Conservation (phyloP, 2,329 filamentous ascomycete species). For the Aureobasidium sp. region DNA sequence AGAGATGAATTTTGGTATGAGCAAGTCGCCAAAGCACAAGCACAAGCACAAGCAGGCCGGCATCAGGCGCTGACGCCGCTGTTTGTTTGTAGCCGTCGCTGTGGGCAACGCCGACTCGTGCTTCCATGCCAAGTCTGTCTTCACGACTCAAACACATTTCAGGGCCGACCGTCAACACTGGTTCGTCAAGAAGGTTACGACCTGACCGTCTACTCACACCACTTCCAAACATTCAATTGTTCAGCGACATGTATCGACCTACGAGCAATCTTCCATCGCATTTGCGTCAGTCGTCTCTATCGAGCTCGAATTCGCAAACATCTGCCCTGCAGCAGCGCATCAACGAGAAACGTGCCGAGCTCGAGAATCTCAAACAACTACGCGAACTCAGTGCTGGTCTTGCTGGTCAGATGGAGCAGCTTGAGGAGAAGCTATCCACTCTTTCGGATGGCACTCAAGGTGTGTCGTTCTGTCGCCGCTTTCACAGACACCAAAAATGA, state of each 20-base stretch:
- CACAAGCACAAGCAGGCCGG: not conserved
- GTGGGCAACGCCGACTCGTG: not conserved
- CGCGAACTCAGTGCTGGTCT: slow-evolving; percentile 72
- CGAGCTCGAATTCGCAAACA: slow-evolving; percentile 52
- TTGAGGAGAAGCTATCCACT: slow-evolving; percentile 71
- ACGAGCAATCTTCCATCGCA: slow-evolving; percentile 51
- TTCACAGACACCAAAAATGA: not conserved
- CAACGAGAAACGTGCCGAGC: slow-evolving; percentile 76
- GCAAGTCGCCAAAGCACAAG: not conserved
- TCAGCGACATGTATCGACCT: slow-evolving; percentile 36
- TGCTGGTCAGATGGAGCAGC: slow-evolving; percentile 72
- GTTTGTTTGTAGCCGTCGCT: slow-evolving; percentile 8
- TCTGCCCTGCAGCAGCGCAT: slow-evolving; percentile 67
- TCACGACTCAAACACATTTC: not conserved
- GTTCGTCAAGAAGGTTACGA: not conserved
- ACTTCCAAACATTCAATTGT: too few relatives aligned
- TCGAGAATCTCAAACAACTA: slow-evolving; percentile 70
- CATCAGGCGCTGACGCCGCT: not conserved
- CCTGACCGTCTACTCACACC: not conserved
- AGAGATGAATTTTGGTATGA: not conserved
- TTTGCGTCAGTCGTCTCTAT: slow-evolving; percentile 55
- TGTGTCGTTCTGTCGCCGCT: slow-evolving; percentile 27
- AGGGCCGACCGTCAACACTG: not conserved
- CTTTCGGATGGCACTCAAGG: slow-evolving; percentile 77
- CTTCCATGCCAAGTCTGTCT: not conserved